phyloP scores from a whole-genome alignment of 805 yeast genomes.

The Ogataea nitratoaversa region DNA sequence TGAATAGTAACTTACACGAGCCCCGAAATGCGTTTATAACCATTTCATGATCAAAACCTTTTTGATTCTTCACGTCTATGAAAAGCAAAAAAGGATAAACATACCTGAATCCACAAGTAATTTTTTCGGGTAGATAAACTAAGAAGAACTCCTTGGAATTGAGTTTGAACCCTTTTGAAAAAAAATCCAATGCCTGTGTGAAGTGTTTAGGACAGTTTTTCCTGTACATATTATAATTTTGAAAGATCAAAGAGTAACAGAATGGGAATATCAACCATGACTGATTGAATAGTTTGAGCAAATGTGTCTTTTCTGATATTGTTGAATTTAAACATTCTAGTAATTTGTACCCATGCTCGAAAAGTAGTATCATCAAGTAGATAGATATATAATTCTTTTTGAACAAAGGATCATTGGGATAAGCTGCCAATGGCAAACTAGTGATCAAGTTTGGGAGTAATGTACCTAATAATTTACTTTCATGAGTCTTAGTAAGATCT shows the following conservation, averaged over 20 bases:
- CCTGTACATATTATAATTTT: conserved; percentile 6
- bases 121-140: conserved; percentile 8
- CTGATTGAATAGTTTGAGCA: conserved; percentile 5
- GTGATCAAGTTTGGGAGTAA: conserved; percentile 11
- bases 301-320: conserved; percentile 5
- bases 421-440: conserved; percentile 8
- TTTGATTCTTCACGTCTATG: conserved; percentile 3
- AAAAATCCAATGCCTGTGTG: conserved; percentile 7
- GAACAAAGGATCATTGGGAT: conserved; percentile 12
- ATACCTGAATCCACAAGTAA: conserved; percentile 10
- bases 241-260: conserved; percentile 17
- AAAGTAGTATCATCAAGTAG: conserved; percentile 9
- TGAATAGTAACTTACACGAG: conserved; percentile 9
- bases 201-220: conserved; percentile 18
- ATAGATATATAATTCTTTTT: conserved; percentile 17
- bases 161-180: not conserved
- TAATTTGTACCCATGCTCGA: conserved; percentile 18
- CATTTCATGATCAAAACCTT: conserved; percentile 5
- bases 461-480: not conserved
- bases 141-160: not conserved
- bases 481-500: not conserved
- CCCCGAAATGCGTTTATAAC: conserved; percentile 5
- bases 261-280: conserved; percentile 22
- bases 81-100: conserved; percentile 12
- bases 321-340: conserved; percentile 11